Evolutionary conservation across 371 early-diverging fungal genomes (phyloP), one percentile per base, ranked within the genome.

Genomic region (Apophysomyces sp.): DNA sequence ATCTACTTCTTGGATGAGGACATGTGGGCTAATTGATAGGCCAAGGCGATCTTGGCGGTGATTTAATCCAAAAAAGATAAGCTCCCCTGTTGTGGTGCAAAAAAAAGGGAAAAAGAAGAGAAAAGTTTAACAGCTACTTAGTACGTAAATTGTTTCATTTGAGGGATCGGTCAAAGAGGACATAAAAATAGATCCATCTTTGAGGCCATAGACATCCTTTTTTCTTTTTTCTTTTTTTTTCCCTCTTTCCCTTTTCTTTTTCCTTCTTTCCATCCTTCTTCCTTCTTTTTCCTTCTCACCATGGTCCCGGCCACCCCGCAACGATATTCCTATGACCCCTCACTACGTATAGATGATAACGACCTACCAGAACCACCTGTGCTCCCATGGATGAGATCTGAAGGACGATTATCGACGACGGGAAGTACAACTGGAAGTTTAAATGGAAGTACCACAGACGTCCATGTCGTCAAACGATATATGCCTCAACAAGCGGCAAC

Each of bases 331-430:
- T 44, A 44, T 24, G 49, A 44, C 11, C 49, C 49, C 1, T 44
- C 49, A 9, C 21, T 44, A 44, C 4, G 6, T 44, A 44, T 21
- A 3, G 49, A 44, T 11, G 18, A 18, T 21, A n/a, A 44, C 21
- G 49, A 44, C 8, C 66, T 76, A 29, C 74, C 75, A 24, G 77
- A 68, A 37, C 49, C 49, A 44, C 80, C 80, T 9, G 76, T 77
- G 18, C 56, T 77, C 28, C 80, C 80, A 24, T 80, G 80, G 80
- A 72, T 80, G 77, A 66, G 64, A 34, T 69, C 77, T 2, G 80
- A 77, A 62, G 49, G 18, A 24, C 49, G 49, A 4, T 5, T 44
- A 0, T 44, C 49, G 11, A 21, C 24, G 24, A n/a, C 15, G 2
- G 37, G 37, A 37, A 37, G 37, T 11, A 37, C 37, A 11, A 13